Evolutionary conservation across 257 asterid species (phyloP).

Genomic region (Nicotiana tabacum): DNA sequence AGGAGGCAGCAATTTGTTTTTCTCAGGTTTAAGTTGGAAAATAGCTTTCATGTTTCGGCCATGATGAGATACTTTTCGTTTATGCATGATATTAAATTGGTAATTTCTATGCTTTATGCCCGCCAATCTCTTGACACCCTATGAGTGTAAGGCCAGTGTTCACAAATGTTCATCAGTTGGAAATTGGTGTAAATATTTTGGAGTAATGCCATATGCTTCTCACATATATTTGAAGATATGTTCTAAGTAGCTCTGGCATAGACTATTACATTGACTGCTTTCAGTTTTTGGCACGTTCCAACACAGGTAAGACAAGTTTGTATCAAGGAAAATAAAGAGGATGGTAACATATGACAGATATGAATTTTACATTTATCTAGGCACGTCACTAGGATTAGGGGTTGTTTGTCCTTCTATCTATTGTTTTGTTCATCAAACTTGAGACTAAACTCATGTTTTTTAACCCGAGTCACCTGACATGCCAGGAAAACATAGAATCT

Average conservation of each 20-base stretch:
- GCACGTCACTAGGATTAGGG: background rate
- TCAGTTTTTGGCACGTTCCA: background rate
- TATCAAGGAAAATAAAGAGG: background rate
- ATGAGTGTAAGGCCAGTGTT: background rate
- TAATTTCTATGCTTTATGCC: background rate
- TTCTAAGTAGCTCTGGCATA: background rate
- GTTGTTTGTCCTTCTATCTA: background rate
- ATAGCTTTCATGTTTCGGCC: background rate
- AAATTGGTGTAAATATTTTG: background rate
- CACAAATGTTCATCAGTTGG: background rate
- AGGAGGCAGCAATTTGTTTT: background rate
- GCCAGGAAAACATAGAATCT: background rate
- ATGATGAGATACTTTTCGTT: background rate
- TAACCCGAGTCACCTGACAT: background rate
- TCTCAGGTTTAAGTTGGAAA: background rate
- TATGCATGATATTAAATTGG: background rate
- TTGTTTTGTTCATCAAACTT: background rate
- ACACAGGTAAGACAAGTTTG: background rate
- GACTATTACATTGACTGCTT: background rate
- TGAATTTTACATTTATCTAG: background rate
- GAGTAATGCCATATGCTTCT: background rate
- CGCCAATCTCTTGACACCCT: background rate
- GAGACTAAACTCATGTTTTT: background rate
- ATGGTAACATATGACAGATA: background rate
- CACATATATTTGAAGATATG: background rate